A percentile compares a stretch with the other conserved stretches of the same genome.
These are phyloP conservation scores for Thermomyces lanuginosus DNA, from an alignment of 2,329 filamentous ascomycete genomes.

Conservation along the genomic window DNA sequence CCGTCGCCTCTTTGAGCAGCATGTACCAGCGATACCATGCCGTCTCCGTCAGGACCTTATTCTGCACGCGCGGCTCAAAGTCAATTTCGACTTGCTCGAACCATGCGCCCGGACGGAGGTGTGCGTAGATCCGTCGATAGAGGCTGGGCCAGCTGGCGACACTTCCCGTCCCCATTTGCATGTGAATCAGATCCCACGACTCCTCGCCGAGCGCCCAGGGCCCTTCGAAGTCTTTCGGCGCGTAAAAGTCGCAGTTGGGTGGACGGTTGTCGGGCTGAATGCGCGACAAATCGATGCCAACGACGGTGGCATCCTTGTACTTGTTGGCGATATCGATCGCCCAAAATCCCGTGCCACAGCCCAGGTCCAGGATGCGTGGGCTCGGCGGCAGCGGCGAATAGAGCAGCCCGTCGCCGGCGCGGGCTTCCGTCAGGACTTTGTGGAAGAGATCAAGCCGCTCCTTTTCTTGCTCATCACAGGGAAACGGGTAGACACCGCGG, in stretches of 20 bases:
- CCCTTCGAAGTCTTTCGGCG: conserved; percentile 60
- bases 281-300: conserved; percentile 45
- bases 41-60: conserved; percentile 41
- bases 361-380: conserved; percentile 47
- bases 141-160: conserved; percentile 59
- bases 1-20: conserved; percentile 51
- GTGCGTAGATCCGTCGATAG: conserved; percentile 55
- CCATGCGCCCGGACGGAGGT: conserved; percentile 60
- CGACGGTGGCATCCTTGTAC: conserved; percentile 42
- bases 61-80: conserved; percentile 56
- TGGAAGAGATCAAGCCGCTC: conserved; percentile 71
- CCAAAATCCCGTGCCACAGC: conserved; percentile 86
- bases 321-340: conserved; percentile 66
- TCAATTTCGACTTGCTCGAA: conserved; percentile 88
- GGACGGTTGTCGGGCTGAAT: conserved; percentile 55
- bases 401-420: conserved; percentile 31
- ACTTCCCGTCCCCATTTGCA: conserved; percentile 63
- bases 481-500: conserved; percentile 55
- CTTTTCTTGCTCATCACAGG: conserved; percentile 61
- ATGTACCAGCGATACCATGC: conserved; percentile 53
- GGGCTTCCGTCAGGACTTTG: conserved; percentile 54
- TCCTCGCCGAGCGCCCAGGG: conserved; percentile 52
- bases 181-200: conserved; percentile 69
- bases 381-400: conserved; percentile 25
- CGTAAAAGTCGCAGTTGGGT: conserved; percentile 48